These are phyloP conservation scores for Elongisporangium undulatum DNA, from an alignment of 352 stramenopile genomes.

Conservation along the genomic window DNA sequence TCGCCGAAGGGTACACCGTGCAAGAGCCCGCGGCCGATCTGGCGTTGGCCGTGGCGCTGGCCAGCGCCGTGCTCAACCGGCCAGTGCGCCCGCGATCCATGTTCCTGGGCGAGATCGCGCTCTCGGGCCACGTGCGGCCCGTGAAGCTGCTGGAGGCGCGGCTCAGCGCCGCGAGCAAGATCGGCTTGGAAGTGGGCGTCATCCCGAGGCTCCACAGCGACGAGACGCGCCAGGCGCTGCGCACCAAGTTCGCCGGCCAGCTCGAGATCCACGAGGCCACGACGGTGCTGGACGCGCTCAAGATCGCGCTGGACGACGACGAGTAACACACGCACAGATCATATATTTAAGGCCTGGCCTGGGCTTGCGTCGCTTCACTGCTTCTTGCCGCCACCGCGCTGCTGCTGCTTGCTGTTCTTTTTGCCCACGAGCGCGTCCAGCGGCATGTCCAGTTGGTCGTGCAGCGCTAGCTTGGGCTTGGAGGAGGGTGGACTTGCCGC, in stretches of 20 bases:
- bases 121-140: slow-evolving; percentile 76
- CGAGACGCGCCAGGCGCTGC: slow-evolving; percentile 33
- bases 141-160: slow-evolving; percentile 83
- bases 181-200: slow-evolving; percentile 68
- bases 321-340: not conserved
- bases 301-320: slow-evolving; percentile 39
- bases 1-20: slow-evolving; percentile 81
- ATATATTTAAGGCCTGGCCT: slow-evolving; percentile 1
- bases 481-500: not conserved
- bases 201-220: slow-evolving; percentile 55
- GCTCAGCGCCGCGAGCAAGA: slow-evolving; percentile 73
- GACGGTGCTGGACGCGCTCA: slow-evolving; percentile 62
- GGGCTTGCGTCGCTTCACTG: slow-evolving; percentile 2
- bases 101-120: slow-evolving; percentile 74
- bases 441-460: slow-evolving; percentile 61
- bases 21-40: slow-evolving; percentile 78
- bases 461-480: slow-evolving; percentile 30
- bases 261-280: slow-evolving; percentile 58
- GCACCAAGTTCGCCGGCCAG: slow-evolving; percentile 46
- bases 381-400: slow-evolving; percentile 17
- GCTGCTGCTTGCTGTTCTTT: slow-evolving; percentile 21
- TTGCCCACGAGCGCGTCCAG: slow-evolving; percentile 55
- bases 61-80: slow-evolving; percentile 56
- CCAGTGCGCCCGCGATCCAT: slow-evolving; percentile 49
- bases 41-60: slow-evolving; percentile 67